Percentiles rank a stretch among this genome's conserved stretches.
Evolutionary conservation across 2,329 filamentous ascomycete genomes (phyloP).

Genomic region (Ophiostoma fasciatum): DNA sequence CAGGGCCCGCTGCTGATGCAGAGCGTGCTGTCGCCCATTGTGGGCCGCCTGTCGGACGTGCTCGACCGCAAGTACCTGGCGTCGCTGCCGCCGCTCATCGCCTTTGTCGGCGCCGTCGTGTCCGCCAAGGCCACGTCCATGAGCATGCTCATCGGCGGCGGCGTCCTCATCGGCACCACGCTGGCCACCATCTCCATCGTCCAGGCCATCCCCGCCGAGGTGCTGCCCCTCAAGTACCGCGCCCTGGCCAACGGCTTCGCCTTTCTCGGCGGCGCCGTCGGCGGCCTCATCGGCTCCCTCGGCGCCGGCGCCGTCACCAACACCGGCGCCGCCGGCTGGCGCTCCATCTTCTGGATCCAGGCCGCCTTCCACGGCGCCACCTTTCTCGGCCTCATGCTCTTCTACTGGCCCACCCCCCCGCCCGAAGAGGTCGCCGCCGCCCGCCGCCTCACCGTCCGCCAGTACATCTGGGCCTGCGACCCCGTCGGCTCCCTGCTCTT

Average conservation of each 20-base stretch:
- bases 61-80: slow-evolving; percentile 39
- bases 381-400: slow-evolving; percentile 29
- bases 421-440: slow-evolving; percentile 23
- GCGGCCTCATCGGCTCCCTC: slow-evolving; percentile 33
- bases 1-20: slow-evolving; percentile 43
- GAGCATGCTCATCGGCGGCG: slow-evolving; percentile 41
- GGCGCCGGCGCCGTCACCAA: slow-evolving; percentile 38
- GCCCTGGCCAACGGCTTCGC: slow-evolving; percentile 38
- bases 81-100: slow-evolving; percentile 34
- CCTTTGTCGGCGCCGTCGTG: slow-evolving; percentile 36
- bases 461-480: slow-evolving; percentile 31
- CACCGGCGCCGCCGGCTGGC: slow-evolving; percentile 30
- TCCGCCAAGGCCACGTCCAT: slow-evolving; percentile 40
- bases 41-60: slow-evolving; percentile 41
- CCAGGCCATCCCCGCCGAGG: slow-evolving; percentile 40
- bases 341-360: slow-evolving; percentile 45
- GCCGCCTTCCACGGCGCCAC: slow-evolving; percentile 35
- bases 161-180: slow-evolving; percentile 39
- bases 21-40: slow-evolving; percentile 37
- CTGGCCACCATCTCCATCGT: slow-evolving; percentile 40
- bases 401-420: slow-evolving; percentile 34
- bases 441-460: slow-evolving; percentile 22
- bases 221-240: slow-evolving; percentile 41
- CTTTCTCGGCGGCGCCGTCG: slow-evolving; percentile 33
- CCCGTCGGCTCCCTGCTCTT: slow-evolving; percentile 31